Evolutionary conservation across 371 early-diverging fungal genomes (phyloP).

Genomic region (Encephalitozoon cuniculi): DNA sequence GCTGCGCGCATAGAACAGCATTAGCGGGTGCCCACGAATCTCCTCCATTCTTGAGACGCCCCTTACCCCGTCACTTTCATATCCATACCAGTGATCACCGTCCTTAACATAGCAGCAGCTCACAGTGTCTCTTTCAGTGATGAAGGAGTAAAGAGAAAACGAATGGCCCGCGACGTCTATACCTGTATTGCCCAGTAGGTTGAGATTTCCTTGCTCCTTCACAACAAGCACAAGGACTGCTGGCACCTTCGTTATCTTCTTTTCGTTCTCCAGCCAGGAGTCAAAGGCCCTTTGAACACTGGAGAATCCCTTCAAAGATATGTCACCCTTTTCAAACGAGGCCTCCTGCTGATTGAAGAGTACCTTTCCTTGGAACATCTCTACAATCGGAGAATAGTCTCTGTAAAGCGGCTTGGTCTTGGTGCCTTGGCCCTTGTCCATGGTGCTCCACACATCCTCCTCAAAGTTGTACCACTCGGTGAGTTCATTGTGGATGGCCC

Average conservation of each 20-base stretch:
- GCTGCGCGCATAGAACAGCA: not conserved
- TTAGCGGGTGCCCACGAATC: not conserved
- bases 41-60: not conserved
- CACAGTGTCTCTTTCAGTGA: not conserved
- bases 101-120: not conserved
- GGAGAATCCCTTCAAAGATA: not conserved
- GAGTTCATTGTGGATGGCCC: conserved; percentile 2
- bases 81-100: not conserved
- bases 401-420: not conserved
- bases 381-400: conserved; percentile 31
- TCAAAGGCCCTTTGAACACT: not conserved
- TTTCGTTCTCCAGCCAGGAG: not conserved
- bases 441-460: conserved; percentile 15
- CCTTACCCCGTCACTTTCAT: not conserved
- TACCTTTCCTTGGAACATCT: conserved; percentile 28
- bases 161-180: not conserved
- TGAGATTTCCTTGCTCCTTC: not conserved
- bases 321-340: not conserved
- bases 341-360: not conserved
- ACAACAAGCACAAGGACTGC: not conserved
- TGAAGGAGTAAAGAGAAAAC: not conserved
- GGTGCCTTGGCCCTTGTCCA: not conserved
- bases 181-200: not conserved
- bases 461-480: conserved; percentile 9
- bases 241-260: not conserved